Evolutionary conservation across 352 stramenopile species (phyloP).

Genomic region (Thalassiosira sp.): DNA sequence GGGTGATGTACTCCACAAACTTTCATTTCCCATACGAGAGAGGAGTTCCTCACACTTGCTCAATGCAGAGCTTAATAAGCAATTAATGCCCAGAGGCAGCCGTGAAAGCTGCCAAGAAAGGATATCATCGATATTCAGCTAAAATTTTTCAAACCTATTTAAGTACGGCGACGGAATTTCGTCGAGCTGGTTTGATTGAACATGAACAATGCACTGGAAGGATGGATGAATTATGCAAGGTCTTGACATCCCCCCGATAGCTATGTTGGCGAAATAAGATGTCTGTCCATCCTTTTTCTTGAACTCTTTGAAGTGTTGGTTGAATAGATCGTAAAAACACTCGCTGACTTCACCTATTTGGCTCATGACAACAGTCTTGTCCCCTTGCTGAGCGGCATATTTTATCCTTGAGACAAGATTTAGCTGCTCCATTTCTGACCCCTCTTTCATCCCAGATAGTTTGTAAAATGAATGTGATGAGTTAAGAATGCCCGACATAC

Average conservation of each 20-base stretch:
- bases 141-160: slow-evolving; percentile 71
- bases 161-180: slow-evolving; percentile 56
- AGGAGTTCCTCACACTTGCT: slow-evolving; percentile 31
- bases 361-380: slow-evolving; percentile 50
- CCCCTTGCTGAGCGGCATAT: slow-evolving; percentile 52
- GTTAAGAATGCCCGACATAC: slow-evolving; percentile 37
- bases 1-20: slow-evolving; percentile 54
- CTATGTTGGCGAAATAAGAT: slow-evolving; percentile 64
- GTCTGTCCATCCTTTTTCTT: slow-evolving; percentile 37
- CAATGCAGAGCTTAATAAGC: slow-evolving; percentile 25
- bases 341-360: slow-evolving; percentile 56
- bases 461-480: slow-evolving; percentile 51
- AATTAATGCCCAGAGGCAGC: slow-evolving; percentile 25
- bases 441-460: slow-evolving; percentile 51
- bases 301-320: slow-evolving; percentile 63
- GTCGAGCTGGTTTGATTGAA: slow-evolving; percentile 49
- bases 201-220: slow-evolving; percentile 65
- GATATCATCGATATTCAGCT: slow-evolving; percentile 48
- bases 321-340: slow-evolving; percentile 72
- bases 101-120: slow-evolving; percentile 36
- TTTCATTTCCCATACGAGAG: slow-evolving; percentile 20
- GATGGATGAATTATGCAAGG: slow-evolving; percentile 48
- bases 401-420: slow-evolving; percentile 62
- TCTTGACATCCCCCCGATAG: slow-evolving; percentile 58
- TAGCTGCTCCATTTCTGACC: slow-evolving; percentile 44